Percentiles rank a stretch among this genome's conserved stretches.
Conservation (phyloP, 73 alveolate genomes). For the Paramecium pentaurelia region DNA sequence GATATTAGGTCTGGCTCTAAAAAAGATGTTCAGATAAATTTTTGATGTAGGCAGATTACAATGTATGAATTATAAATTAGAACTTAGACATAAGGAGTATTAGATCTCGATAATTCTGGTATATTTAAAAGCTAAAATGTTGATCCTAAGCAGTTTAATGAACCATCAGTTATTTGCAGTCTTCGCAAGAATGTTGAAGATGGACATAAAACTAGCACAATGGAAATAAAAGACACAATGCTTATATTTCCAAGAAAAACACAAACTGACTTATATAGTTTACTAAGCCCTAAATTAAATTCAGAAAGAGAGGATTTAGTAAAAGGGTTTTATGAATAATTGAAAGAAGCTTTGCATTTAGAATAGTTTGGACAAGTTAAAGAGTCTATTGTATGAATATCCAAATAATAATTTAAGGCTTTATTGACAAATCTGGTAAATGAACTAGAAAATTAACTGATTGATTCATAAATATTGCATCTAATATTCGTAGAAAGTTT, state of each 20-base stretch:
- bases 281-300: not conserved
- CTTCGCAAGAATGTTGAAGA: not conserved
- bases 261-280: not conserved
- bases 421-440: not conserved
- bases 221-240: not conserved
- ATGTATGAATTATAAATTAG: not conserved
- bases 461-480: slow-evolving; percentile 6
- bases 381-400: not conserved
- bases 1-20: slow-evolving; percentile 15
- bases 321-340: not conserved
- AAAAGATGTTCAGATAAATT: slow-evolving; percentile 26
- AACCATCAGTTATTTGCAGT: not conserved
- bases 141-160: not conserved
- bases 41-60: not conserved
- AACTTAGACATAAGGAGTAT: not conserved
- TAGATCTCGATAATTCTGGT: not conserved
- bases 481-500: not conserved
- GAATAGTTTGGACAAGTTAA: not conserved
- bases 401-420: not conserved
- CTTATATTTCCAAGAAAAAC: not conserved
- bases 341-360: not conserved
- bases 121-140: not conserved
- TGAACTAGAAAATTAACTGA: not conserved
- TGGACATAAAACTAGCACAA: not conserved
- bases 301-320: not conserved